Evolutionary conservation across 2,329 filamentous ascomycete species (phyloP), one percentile per base, ranked within the genome.

Genomic region (Penicillium sp.): DNA sequence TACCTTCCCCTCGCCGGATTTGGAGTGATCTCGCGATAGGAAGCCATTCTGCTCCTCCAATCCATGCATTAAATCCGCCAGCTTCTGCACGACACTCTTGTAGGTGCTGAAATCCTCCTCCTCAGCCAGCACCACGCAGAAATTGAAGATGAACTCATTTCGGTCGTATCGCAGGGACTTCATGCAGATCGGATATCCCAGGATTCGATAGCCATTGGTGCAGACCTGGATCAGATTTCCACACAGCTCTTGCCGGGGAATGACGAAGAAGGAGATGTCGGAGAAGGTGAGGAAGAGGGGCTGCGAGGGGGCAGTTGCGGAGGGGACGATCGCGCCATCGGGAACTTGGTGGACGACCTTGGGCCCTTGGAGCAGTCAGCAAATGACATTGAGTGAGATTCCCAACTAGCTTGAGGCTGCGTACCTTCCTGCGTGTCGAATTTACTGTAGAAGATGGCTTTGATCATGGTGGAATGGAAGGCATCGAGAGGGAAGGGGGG

Each of bases 61-160:
- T 60, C 88, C 88, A 54, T 85, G 82, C 74, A 97, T 88, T 26
- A 93, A 82, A 54, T 84, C 79, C 2, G 91, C 93, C 44, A 97
- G 76, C 61, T 95, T 87, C 57, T 85, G 77, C 47, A 95, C 88
- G 29, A 97, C 87, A 55, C 83, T 84, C 68, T 90, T 87, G 67
- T 88, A 95, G 31, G 84, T 85, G 43, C 80, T 80, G 66, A 86
- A 86, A 63, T 94, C 87, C 13, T 78, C 75, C 31, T 78, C 74
- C 49, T 82, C 79, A 44, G 85, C 80, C 43, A 95, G 76, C 26
- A 95, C 85, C 38, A 97, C 76, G 52, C 88, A 89, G 65, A 97
- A 95, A 69, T 97, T 97, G 80, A 97, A 98, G 65, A 96, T 95
- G 75, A 96, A 97, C 69, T 95, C 88, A 70, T 95, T 95, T 51